Evolutionary conservation across 1,284 basidiomycete species (phyloP).

Genomic region (Coriolopsis trogii): DNA sequence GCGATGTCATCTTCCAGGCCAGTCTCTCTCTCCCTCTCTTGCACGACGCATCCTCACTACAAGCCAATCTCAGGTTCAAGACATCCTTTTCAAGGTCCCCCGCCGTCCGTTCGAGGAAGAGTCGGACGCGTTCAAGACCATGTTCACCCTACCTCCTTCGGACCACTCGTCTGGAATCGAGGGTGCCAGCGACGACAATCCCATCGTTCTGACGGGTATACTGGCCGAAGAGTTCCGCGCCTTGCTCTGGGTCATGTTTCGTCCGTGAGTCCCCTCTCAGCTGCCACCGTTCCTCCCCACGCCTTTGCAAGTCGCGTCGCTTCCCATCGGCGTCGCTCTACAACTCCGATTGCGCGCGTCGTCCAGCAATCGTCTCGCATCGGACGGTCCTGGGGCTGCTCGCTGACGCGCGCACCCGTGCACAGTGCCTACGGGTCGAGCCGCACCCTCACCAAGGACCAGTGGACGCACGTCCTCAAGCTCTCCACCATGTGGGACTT

Average conservation of each 20-base stretch:
- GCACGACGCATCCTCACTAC: background rate
- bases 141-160: constrained; percentile 4
- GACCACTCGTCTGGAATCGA: background rate
- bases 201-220: constrained; percentile 1
- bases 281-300: background rate
- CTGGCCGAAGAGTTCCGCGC: constrained; percentile 5
- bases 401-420: background rate
- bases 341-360: background rate
- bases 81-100: constrained; percentile 10
- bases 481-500: constrained; percentile 14
- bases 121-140: constrained; percentile 10
- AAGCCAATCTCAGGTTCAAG: background rate
- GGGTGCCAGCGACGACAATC: constrained; percentile 11
- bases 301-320: background rate
- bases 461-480: constrained; percentile 14
- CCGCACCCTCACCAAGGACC: constrained; percentile 1
- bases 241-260: constrained; percentile 9
- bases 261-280: constrained; percentile 5
- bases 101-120: constrained; percentile 16
- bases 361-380: background rate
- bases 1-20: constrained; percentile 9
- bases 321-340: background rate
- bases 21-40: background rate
- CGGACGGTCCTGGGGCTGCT: background rate
- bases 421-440: constrained; percentile 5